Evolutionary conservation across 1,284 basidiomycete species (phyloP).

Genomic region (Irpex rosettiformis): DNA sequence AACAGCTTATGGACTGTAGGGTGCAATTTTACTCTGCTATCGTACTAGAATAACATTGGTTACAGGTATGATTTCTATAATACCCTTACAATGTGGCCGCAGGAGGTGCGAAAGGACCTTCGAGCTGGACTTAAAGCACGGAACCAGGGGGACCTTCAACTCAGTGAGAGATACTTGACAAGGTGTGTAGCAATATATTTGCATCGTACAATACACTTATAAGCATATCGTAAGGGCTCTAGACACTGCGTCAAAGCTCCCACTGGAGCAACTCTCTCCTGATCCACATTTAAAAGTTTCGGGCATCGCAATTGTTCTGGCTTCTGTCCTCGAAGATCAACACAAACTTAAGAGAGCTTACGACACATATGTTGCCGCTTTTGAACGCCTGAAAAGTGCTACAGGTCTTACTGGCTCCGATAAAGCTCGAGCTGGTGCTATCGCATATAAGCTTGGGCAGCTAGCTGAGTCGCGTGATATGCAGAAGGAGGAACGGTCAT

Average conservation of each 20-base stretch:
- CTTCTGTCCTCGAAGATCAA: slow-evolving; percentile 53
- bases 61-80: slow-evolving; percentile 60
- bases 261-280: slow-evolving; percentile 43
- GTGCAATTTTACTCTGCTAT: slow-evolving; percentile 15
- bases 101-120: slow-evolving; percentile 58
- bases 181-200: slow-evolving; percentile 37
- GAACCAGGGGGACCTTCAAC: slow-evolving; percentile 52
- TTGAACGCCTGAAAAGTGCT: slow-evolving; percentile 29
- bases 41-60: slow-evolving; percentile 6
- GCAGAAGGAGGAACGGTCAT: slow-evolving; percentile 48
- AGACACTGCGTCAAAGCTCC: slow-evolving; percentile 49
- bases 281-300: slow-evolving; percentile 66
- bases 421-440: slow-evolving; percentile 53
- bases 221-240: slow-evolving; percentile 47
- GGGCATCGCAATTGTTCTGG: slow-evolving; percentile 65
- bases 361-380: slow-evolving; percentile 43
- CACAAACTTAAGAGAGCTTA: slow-evolving; percentile 49
- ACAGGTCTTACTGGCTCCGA: slow-evolving; percentile 38
- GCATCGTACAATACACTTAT: slow-evolving; percentile 1
- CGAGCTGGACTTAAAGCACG: slow-evolving; percentile 64
- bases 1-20: slow-evolving; percentile 55
- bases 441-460: slow-evolving; percentile 69
- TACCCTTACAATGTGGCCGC: slow-evolving; percentile 63
- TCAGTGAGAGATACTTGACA: slow-evolving; percentile 50
- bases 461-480: slow-evolving; percentile 39